Evolutionary conservation across 1,139 yeast genomes (phyloP), one percentile per base, ranked within the genome.

Genomic region (Lodderomyces oxycetoniae): DNA sequence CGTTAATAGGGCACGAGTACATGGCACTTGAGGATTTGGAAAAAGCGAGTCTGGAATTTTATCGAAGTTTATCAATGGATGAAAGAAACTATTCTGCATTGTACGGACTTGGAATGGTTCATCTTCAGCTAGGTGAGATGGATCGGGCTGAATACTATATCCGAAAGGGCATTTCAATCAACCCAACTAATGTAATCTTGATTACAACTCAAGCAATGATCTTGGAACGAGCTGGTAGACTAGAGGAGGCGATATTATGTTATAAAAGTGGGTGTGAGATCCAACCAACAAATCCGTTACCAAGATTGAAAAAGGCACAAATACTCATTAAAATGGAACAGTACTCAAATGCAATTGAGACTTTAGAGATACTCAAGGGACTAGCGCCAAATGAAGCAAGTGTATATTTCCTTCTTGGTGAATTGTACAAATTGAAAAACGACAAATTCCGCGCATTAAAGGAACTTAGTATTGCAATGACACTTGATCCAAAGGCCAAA

Each of bases 161-260:
- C 63, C 67, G 87, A 33, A 84, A 83, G 49, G 98, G 98, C 0
- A 77, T 86, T 13, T 75, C 82, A 27, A 86, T 91, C 36, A 91
- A 91, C 51, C 96, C 97, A 1, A 81, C 82, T 29, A 93, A 93
- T 55, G 85, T 87, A 5, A 89, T 93, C 27, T 67, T 93, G 47
- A 77, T 88, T 4, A 89, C 96, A 55, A 91, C 97, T 56, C 80
- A 89, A 39, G 99, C 98, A 9, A 86, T 89, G 83, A 94, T 89
- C 16, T 63, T 86, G 34, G 98, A 91, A 52, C 84, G 84, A 49
- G 53, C 80, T 33, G 81, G 81, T 14, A 75, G 77, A 47, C 71
- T 71, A 43, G 78, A 76, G 12, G 73, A 81, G 38, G 97, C 98
- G 0, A 61, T 91, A 34, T 72, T 77, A 38, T 93, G 86, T 54